Base-by-base conservation (phyloP, 2,329 filamentous ascomycete genomes). In the Cercospora sesami region DNA sequence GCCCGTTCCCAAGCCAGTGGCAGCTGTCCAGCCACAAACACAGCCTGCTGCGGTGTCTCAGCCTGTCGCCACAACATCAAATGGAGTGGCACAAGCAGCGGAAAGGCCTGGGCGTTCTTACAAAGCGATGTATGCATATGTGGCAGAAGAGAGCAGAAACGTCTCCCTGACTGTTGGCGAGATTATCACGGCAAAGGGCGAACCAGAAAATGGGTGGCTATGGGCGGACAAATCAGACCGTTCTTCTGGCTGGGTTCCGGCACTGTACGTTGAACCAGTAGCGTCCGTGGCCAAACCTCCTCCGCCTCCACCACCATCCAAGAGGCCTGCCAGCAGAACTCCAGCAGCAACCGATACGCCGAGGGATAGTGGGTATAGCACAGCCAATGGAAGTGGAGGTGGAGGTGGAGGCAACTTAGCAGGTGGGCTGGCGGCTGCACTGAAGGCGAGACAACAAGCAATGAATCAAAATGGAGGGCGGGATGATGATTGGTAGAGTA, bases 251-350 rank as follows among this genome's bases (percentile, higher is more conserved):
- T 30, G 28, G 28, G 28, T 30, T 30, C 28, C 28, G 28, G 28
- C 28, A 30, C 28, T 30, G 28, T 30, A 30, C 28, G 28, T 30
- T 30, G 28, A 30, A 7, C 28, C 28, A 30, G 28, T 30, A 30
- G 28, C 28, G 28, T 30, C 28, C 28, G 36, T 39, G 3, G 36
- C 36, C 14, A 45, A 16, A 18, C 39, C 39, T 45, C 39, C 39
- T 45, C 83, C 89, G 21, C 84, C 90, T 51, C 85, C 87, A 8
- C 79, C 85, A 42, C 84, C 85, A 30, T 33, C 82, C 85, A 9
- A 84, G 84, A 75, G 94, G 81, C 94, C 94, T 1, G 89, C 85
- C 23, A 84, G 89, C 69, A 96, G 95, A 80, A 89, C 92, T 0
- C 88, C 86, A 0, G 85, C 88, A 16, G 83, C 87, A 55, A 87